Base-by-base conservation (phyloP, 2,329 filamentous ascomycete species). In the Anthostomella pinea region DNA sequence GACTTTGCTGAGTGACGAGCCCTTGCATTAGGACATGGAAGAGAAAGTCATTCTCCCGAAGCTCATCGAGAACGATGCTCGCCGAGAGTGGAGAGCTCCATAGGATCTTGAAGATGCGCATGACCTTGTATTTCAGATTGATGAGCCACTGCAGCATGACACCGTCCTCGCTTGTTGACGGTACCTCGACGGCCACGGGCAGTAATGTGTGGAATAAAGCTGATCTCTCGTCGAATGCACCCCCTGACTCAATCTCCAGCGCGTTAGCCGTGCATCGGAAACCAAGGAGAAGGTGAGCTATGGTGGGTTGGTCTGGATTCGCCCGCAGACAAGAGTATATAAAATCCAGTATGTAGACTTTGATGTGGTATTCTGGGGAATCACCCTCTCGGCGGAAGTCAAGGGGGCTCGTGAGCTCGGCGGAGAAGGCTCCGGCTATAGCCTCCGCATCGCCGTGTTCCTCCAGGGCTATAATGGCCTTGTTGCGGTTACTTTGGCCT, bases 271-370 rank as follows among this genome's bases (percentile, higher is more conserved):
- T 78, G 53, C 88, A 94, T 38, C 77, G 77, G 60, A 98, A 96
- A 0, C 93, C 93, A 5, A 98, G 78, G 2, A 98, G 70, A 29
- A 95, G 73, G 60, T 98, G 94, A 1, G 91, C 93, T 49, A 98
- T 83, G 2, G 85, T 94, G 4, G 93, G 90, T 50, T 82, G 79
- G 51, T 84, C 77, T 1, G 85, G 82, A 17, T 83, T 84, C 21
- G 84, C 80, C 35, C 77, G 75, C 3, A 98, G 72, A 56, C 87
- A 95, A 36, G 81, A 79, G 50, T 87, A 85, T 23, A 99, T 68
- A 53, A 98, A 91, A 46, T 91, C 84, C 5, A 98, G 73, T 15
- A 97, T 82, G 41, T 84, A 85, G 35, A 87, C 71, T 62, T 96
- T 95, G 57, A 89, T 86, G 39, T 84, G 68, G 60, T 93, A 95